Evolutionary conservation across 345 rosid genomes (phyloP).

Genomic region (Hibiscus tridactylites): DNA sequence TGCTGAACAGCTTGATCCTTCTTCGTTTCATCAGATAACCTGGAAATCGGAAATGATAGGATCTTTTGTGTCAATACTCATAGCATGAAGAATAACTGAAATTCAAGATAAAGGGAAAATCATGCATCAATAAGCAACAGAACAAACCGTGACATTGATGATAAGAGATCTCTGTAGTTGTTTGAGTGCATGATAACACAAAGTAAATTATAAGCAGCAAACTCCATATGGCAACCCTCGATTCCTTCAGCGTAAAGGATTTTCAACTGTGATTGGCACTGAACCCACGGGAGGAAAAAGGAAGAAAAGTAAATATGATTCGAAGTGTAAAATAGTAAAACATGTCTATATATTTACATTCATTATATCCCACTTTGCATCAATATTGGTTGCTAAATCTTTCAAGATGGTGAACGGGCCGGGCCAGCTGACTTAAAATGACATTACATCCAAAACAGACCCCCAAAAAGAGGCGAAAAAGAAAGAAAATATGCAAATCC

Average conservation of each 20-base stretch:
- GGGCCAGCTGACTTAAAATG: background rate
- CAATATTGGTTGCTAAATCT: background rate
- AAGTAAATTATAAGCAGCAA: conserved; percentile 86
- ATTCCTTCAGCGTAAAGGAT: conserved; percentile 89
- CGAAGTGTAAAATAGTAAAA: background rate
- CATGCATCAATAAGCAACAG: background rate
- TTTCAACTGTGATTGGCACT: conserved; percentile 96
- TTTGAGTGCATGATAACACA: conserved; percentile 84
- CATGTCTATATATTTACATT: background rate
- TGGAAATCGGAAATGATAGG: conserved; percentile 18
- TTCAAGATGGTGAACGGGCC: background rate
- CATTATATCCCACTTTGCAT: background rate
- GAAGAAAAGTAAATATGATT: conserved; percentile 13
- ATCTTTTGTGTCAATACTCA: background rate
- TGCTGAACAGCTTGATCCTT: conserved; percentile 76
- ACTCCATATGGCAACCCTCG: conserved; percentile 84
- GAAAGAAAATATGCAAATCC: too few species aligned
- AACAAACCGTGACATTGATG: conserved; percentile 88
- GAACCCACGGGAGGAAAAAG: conserved; percentile 15
- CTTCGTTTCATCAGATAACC: conserved; percentile 70
- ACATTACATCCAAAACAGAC: background rate
- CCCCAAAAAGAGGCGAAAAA: too few species aligned
- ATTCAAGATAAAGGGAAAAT: background rate
- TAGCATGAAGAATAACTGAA: background rate
- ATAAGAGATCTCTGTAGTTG: conserved; percentile 72